Evolutionary conservation across 1,284 basidiomycete species (phyloP), one percentile per base, ranked within the genome.

Genomic region (Cryptococcus sp.): DNA sequence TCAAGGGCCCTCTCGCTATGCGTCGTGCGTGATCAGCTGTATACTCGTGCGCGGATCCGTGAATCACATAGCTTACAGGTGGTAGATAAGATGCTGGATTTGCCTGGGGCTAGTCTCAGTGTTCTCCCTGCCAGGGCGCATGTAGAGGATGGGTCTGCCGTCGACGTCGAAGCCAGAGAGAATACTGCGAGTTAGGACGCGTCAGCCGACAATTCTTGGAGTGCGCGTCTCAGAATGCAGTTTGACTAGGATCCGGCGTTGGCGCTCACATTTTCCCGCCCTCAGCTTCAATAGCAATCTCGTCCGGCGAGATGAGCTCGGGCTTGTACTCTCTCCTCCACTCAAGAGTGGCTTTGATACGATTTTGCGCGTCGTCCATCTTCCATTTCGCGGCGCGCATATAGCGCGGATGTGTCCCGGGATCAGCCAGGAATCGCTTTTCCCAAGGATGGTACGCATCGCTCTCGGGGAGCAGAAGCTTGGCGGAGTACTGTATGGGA

Each of bases 371-470:
- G 57, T 93, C 88, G 19, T 84, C 83, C 25, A 87, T 69, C 71
- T 87, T 86, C 89, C 90, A 91, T 70, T 91, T 91, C 3, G 88
- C 84, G 0, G 90, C 89, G 39, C 90, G 85, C 83, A 90, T 86
- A 74, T 91, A 93, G 8, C 90, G 85, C 43, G 88, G 84, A 53
- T 88, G 82, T 25, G 88, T 90, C 63, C 89, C 90, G 3, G 85
- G 81, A 69, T 84, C 87, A 60, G 83, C 80, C 8, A 92, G 78
- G 86, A 90, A 92, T 59, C 86, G 83, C 41, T 81, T 75, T 77
- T 92, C 90, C 88, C 88, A 91, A 49, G 81, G 78, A 64, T 86
- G 72, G 71, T 92, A 92, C 10, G 85, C 78, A 70, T 92, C 88
- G 13, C 82, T 81, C 45, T 82, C 72, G 1, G 89, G 87, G 3